Evolutionary conservation across 345 rosid species (phyloP).

Genomic region (Pistacia atlantica): DNA sequence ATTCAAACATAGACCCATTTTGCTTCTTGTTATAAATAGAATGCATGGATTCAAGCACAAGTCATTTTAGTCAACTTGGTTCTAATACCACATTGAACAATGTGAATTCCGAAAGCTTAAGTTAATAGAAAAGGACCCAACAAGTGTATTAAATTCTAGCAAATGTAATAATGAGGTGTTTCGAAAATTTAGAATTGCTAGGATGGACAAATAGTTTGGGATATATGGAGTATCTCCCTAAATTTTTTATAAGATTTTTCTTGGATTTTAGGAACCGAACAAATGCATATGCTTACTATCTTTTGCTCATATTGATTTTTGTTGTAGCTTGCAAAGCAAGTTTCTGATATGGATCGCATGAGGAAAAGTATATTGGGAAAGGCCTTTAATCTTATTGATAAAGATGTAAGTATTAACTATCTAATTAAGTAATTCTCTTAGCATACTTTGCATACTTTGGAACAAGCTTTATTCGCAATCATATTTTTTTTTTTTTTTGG

Average conservation of each 20-base stretch:
- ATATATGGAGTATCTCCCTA: not conserved
- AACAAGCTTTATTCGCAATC: constrained; percentile 7
- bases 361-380: constrained; percentile 67
- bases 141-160: not conserved
- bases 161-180: not conserved
- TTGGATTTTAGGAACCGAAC: not conserved
- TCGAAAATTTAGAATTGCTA: not conserved
- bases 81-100: not conserved
- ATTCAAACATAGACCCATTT: not conserved
- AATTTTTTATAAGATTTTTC: not conserved
- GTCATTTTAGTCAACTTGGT: not conserved
- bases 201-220: not conserved
- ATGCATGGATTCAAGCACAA: not conserved
- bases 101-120: not conserved
- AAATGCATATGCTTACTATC: constrained; percentile 10
- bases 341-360: constrained; percentile 68
- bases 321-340: constrained; percentile 86
- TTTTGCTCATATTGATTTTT: constrained; percentile 1
- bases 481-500: constrained; percentile 12
- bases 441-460: constrained; percentile 12
- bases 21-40: not conserved
- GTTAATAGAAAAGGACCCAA: not conserved
- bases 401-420: constrained; percentile 52
- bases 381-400: constrained; percentile 85
- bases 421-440: constrained; percentile 19